Evolutionary conservation across 768 basidiomycete species (phyloP).

Genomic region (Ephemerocybe angulata): DNA sequence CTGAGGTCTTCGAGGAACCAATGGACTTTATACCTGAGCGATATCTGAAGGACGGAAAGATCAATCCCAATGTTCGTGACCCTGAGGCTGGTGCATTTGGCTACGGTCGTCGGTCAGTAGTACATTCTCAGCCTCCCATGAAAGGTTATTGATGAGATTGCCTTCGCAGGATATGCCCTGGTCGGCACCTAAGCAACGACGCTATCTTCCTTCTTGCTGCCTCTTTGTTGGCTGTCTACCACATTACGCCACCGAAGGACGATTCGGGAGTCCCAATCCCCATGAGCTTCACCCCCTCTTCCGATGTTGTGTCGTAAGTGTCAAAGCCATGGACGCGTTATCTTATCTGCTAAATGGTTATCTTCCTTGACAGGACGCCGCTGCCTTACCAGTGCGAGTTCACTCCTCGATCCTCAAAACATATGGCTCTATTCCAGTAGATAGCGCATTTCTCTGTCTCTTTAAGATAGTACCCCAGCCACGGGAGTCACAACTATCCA

Average conservation of each 20-base stretch:
- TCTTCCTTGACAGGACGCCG: background rate
- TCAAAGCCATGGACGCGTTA: no score
- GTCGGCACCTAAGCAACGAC: constrained; percentile 12
- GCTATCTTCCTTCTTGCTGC: constrained; percentile 13
- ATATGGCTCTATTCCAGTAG: background rate
- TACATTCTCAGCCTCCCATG: background rate
- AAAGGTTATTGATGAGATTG: background rate
- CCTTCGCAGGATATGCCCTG: constrained; percentile 13
- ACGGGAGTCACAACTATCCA: no score
- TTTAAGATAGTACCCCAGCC: no score
- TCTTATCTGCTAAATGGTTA: no score
- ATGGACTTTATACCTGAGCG: constrained; percentile 5
- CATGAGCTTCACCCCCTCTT: background rate
- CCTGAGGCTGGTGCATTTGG: constrained; percentile 4
- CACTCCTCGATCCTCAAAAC: background rate
- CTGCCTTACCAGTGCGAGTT: background rate
- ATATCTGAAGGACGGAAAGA: constrained; percentile 3
- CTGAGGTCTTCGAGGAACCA: constrained; percentile 1
- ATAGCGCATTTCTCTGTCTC: no score
- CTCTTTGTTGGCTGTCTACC: constrained; percentile 4
- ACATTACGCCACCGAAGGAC: constrained; percentile 4
- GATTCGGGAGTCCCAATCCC: constrained; percentile 1
- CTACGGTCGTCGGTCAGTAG: constrained; percentile 6
- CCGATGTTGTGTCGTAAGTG: background rate
- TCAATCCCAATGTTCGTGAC: background rate